Evolutionary conservation across 352 stramenopile genomes (phyloP), one percentile per base, ranked within the genome.

Genomic region (Phytophthora palmivora): DNA sequence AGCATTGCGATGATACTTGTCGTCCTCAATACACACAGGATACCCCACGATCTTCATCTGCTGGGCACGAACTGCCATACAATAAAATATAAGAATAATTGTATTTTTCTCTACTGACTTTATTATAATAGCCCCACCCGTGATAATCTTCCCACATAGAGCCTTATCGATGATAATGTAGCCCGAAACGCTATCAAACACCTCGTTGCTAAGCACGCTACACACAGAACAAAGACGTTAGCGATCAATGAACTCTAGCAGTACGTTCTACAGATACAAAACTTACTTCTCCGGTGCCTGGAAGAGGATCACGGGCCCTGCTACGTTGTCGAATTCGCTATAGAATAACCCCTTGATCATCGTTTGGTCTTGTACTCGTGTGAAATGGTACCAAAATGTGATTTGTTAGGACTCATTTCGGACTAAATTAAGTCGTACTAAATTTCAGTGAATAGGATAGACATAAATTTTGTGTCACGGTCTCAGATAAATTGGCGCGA

Each of bases 261-360:
- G 44, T 46, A 9, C 4, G 9, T 1, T 44, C 32, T 36, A 34
- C 11, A 52, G n/a, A 42, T 26, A 15, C 16, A 54, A 1, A 19
- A 71, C 74, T n/a, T 46, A 96, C 88, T 94, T 73, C 32, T 77
- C 53, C 15, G 90, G 90, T 39, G 86, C 87, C 62, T 97, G 89
- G 70, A 95, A 96, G 44, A 96, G 79, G 69, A 97, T 94, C 64
- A 94, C 86, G 26, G 87, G 87, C n/a, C 90, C 90, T 11, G 85
- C 84, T 46, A 92, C 76, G 76, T 97, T 97, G 79, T 97, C 88
- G 61, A 97, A 97, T 73, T 97, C 90, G 71, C 83, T 92, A 70
- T 97, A 97, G 74, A 97, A 96, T 16, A 97, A 49, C 5, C 83
- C 88, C 67, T 92, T 89, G 62, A 95, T 81, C 86, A 93, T 93